Percentiles rank a stretch among this genome's conserved stretches.
These are phyloP conservation scores for Clonostachys rosea DNA, from an alignment of 2,329 filamentous ascomycete species.

Conservation along the genomic window DNA sequence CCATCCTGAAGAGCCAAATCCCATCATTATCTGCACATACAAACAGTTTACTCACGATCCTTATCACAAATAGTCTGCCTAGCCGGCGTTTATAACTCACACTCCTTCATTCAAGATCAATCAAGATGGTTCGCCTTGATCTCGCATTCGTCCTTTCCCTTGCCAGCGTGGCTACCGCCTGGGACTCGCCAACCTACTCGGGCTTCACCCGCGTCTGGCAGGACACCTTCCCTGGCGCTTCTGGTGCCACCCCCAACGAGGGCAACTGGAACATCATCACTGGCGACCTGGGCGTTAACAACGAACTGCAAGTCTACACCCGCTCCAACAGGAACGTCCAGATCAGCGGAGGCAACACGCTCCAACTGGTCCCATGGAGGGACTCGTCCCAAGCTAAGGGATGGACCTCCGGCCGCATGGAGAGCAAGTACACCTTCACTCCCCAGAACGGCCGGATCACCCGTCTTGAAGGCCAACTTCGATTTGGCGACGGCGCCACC, in stretches of 20 bases:
- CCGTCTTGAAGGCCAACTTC: conserved; percentile 37
- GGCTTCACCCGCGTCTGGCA: conserved; percentile 34
- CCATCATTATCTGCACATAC: too few relatives aligned
- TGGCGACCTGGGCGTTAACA: conserved; percentile 39
- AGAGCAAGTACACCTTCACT: conserved; percentile 40
- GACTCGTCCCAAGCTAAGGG: conserved; percentile 20
- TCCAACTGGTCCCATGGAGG: conserved; percentile 45
- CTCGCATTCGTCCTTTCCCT: conserved; percentile 19
- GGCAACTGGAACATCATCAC: conserved; percentile 34
- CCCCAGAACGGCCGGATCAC: conserved; percentile 39
- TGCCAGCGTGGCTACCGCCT: conserved; percentile 24
- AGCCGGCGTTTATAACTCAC: too few relatives aligned
- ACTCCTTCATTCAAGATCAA: too few relatives aligned
- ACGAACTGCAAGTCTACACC: conserved; percentile 46
- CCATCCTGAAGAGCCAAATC: too few relatives aligned
- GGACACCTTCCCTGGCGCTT: conserved; percentile 33
- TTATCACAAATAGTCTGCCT: too few relatives aligned
- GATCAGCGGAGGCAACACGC: conserved; percentile 40
- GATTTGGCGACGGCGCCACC: conserved; percentile 35
- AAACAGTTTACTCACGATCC: too few relatives aligned
- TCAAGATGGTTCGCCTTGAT: too few relatives aligned
- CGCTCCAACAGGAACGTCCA: conserved; percentile 40
- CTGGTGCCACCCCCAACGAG: conserved; percentile 23
- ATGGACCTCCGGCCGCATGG: conserved; percentile 54
- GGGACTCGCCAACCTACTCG: conserved; percentile 27